phyloP scores from a whole-genome alignment of 257 asterid species.

The Capsicum baccatum region DNA sequence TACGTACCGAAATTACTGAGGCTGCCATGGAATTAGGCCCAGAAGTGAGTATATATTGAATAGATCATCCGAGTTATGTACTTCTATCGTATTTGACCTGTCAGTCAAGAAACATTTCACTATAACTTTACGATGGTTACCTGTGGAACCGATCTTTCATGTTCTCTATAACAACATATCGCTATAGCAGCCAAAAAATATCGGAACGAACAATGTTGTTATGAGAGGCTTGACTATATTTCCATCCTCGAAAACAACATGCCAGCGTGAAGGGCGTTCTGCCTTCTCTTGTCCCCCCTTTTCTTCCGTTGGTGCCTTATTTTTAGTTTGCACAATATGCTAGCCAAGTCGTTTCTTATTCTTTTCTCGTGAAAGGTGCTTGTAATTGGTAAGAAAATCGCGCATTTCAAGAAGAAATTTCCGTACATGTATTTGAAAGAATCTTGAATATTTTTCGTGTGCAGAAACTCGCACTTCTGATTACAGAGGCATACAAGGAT shows the following conservation, averaged over 20 bases:
- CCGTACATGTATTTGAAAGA: neutral
- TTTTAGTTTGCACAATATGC: neutral
- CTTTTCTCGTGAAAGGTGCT: neutral
- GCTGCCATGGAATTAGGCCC: slow-evolving; percentile 97
- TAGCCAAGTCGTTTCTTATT: neutral
- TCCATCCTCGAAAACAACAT: neutral
- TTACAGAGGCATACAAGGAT: slow-evolving; percentile 89
- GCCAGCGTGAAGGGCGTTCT: neutral
- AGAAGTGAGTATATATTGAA: slow-evolving; percentile 58
- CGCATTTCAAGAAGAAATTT: neutral
- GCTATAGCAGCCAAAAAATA: neutral
- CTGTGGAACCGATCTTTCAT: neutral
- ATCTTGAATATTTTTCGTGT: neutral
- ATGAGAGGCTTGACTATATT: slow-evolving; percentile 1
- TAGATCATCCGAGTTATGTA: neutral
- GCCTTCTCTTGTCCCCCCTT: neutral
- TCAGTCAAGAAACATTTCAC: neutral
- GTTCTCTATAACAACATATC: neutral
- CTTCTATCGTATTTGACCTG: neutral
- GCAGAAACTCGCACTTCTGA: slow-evolving; percentile 82
- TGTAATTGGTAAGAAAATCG: neutral
- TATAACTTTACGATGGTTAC: neutral
- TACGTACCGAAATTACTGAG: slow-evolving; percentile 91
- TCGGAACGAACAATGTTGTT: neutral
- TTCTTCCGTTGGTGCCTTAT: neutral